A percentile compares a stretch with the other conserved stretches of the same genome.
These are phyloP conservation scores for Phytophthora colocasiae DNA, from an alignment of 352 stramenopile species.

Conservation along the genomic window DNA sequence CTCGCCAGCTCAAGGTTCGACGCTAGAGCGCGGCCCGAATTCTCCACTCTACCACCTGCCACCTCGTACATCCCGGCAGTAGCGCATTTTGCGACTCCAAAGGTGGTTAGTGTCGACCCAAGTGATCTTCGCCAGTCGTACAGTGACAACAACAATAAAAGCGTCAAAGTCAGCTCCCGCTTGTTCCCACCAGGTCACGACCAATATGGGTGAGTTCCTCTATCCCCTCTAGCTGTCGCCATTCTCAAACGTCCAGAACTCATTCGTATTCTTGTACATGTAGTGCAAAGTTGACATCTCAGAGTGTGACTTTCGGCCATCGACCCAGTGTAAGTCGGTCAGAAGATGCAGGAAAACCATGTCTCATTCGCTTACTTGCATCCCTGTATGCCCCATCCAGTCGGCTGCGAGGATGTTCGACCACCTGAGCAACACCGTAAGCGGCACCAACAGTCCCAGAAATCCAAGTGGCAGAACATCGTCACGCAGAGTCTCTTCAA, in stretches of 20 bases:
- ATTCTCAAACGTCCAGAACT: slow-evolving; percentile 24
- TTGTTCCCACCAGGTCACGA: slow-evolving; percentile 37
- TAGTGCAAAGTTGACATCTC: slow-evolving; percentile 47
- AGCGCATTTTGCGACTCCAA: slow-evolving; percentile 47
- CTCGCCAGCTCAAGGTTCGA: slow-evolving; percentile 66
- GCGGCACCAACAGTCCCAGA: slow-evolving; percentile 27
- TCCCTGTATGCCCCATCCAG: slow-evolving; percentile 31
- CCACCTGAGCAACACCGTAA: slow-evolving; percentile 52
- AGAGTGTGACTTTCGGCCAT: slow-evolving; percentile 76
- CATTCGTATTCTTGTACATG: slow-evolving; percentile 8
- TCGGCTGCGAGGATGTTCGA: slow-evolving; percentile 80
- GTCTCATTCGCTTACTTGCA: slow-evolving; percentile 15
- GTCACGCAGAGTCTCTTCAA: slow-evolving; percentile 26
- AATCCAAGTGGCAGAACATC: slow-evolving; percentile 26
- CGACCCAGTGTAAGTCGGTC: slow-evolving; percentile 54
- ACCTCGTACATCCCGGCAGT: slow-evolving; percentile 52
- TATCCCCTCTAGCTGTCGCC: slow-evolving; percentile 1
- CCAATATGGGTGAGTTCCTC: slow-evolving; percentile 46
- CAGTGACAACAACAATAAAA: slow-evolving; percentile 8
- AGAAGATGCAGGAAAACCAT: slow-evolving; percentile 14
- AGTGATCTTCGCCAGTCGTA: slow-evolving; percentile 42
- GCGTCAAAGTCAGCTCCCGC: slow-evolving; percentile 23
- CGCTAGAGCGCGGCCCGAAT: slow-evolving; percentile 56
- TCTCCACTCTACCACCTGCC: slow-evolving; percentile 44
- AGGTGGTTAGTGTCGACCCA: slow-evolving; percentile 61